A percentile compares a stretch with the other conserved stretches of the same genome.
phyloP scores from a whole-genome alignment of 345 rosid species.

The Schrenkiella parvula region DNA sequence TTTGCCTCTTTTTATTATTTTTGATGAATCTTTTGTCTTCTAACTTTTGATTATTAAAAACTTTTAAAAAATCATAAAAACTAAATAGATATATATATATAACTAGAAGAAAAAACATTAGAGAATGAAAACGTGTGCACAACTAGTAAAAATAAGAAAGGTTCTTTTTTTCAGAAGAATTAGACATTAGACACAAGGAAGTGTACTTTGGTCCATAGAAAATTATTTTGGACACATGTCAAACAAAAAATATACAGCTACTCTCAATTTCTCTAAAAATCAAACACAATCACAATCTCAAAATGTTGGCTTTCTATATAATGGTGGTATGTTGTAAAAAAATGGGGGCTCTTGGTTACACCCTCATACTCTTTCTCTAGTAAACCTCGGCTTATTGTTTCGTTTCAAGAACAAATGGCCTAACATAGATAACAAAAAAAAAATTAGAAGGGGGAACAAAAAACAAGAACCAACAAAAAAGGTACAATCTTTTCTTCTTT shows the following conservation, averaged over 20 bases:
- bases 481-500: not conserved
- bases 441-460: not conserved
- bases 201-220: not conserved
- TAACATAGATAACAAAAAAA: no score
- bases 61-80: no score
- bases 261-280: not conserved
- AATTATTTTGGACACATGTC: not conserved
- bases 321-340: not conserved
- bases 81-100: no score
- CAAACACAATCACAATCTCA: not conserved
- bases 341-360: not conserved
- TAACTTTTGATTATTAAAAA: no score
- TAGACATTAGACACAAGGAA: not conserved
- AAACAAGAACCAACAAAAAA: not conserved
- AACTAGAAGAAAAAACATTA: no score
- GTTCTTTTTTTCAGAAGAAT: no score
- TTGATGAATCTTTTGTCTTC: no score
- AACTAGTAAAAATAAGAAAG: no score
- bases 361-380: not conserved
- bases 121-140: not conserved
- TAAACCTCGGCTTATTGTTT: slow-evolving; percentile 24
- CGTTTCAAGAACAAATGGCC: slow-evolving; percentile 22
- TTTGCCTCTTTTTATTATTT: no score
- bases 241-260: not conserved
- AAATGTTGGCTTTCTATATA: not conserved